Base-by-base conservation (phyloP, 495 filamentous ascomycete genomes). In the Aspergillus hancockii region DNA sequence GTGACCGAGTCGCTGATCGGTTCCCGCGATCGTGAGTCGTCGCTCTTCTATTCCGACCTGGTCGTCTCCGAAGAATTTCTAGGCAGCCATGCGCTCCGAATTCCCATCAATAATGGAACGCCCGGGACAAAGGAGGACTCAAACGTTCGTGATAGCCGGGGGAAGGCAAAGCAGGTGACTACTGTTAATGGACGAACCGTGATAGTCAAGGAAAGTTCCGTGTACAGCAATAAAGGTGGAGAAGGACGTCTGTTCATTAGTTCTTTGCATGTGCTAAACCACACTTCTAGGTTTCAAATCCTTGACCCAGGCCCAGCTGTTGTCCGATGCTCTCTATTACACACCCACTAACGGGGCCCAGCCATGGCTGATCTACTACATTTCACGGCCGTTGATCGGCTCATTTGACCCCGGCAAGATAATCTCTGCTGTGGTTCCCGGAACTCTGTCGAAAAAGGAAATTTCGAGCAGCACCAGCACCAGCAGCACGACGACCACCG, bases 361-460 rank as follows among this genome's bases (percentile, higher is more conserved):
- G 49, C 87, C 90, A 83, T 99, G 95, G 89, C 85, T 99, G 36
- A 85, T 99, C 54, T 98, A 99, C 80, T 98, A 92, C 71, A 95
- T 99, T 54, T 96, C 93, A 16, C 86, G 85, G 36, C 95, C 95
- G n/a, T 73, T 99, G 55, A 80, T 97, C 28, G 95, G 95, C 16
- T 84, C 85, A 0, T 90, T 86, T 74, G 92, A 96, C 56, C 82
- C 90, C 30, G 81, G 86, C 46, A 88, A 82, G 65, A 82, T 90
- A 34, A 71, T 79, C 7, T 84, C 83, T 8, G 89, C 88, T 12
- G 68, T 83, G 7, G 76, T 88, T 10, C 77, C 81, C 12, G 74
- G 76, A 45, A 74, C 73, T 5, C 65, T 69, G 46, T 61, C 63
- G 8, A 70, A 62, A 25, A 71, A 54, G 28, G 64, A 70, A n/a